These are phyloP conservation scores for Pyrus communis DNA, from an alignment of 306 rosid genomes.

Conservation along the genomic window DNA sequence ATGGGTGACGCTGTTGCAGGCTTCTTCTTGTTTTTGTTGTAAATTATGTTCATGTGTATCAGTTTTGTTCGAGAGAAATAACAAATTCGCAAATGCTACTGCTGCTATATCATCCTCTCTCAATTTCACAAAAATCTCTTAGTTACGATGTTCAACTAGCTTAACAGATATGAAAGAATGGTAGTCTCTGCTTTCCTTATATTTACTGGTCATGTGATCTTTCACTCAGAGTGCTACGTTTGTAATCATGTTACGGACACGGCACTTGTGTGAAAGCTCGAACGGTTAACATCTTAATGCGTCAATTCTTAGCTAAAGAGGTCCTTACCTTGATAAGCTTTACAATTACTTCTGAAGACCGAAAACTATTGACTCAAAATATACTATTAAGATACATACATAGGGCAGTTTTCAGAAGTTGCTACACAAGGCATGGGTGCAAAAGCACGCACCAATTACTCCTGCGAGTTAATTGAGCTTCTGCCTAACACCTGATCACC, in stretches of 20 bases:
- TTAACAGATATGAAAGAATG: not conserved
- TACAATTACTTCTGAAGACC: conserved; percentile 16
- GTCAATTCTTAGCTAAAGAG: not conserved
- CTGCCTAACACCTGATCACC: conserved; percentile 4
- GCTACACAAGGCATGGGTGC: not conserved
- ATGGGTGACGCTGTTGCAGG: not conserved
- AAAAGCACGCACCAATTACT: not conserved
- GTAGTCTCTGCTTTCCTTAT: not conserved
- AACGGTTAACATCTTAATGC: not conserved
- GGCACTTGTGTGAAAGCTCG: not conserved
- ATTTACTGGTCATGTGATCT: not conserved
- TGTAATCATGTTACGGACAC: not conserved
- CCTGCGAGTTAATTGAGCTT: not conserved
- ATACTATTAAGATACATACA: not conserved
- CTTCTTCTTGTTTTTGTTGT: not conserved
- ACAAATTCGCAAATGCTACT: not conserved
- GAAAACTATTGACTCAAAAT: not conserved
- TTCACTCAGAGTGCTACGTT: not conserved
- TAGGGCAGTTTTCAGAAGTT: not conserved
- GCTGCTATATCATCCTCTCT: not conserved
- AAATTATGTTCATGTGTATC: conserved; percentile 9
- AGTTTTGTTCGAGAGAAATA: conserved; percentile 8
- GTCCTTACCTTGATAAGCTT: conserved; percentile 6
- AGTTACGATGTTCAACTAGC: not conserved
- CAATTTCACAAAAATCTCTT: not conserved